Evolutionary conservation across 257 asterid species (phyloP).

Genomic region (Jacaranda copaia): DNA sequence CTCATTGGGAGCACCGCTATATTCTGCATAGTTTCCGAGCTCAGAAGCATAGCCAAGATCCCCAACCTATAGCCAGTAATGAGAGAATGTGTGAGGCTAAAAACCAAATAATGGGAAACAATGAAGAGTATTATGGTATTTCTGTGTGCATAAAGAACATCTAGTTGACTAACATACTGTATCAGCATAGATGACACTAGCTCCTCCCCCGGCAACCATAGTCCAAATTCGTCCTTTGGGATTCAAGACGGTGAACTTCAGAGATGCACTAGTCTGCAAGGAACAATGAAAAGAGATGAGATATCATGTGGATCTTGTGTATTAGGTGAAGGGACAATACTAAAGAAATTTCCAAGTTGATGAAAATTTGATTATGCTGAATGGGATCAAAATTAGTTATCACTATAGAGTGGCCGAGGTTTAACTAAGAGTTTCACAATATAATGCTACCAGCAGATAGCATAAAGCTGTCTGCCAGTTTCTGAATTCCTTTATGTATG

Average conservation of each 20-base stretch:
- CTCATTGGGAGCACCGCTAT: conserved; percentile 97
- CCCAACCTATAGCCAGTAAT: conserved; percentile 63
- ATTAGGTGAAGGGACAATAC: neutral
- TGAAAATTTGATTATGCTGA: no score
- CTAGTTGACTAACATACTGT: conserved; percentile 59
- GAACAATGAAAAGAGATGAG: conserved; percentile 11
- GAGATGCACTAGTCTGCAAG: conserved; percentile 94
- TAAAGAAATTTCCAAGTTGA: no score
- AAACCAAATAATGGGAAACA: neutral
- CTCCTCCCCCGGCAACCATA: conserved; percentile 99
- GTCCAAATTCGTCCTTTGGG: conserved; percentile 98
- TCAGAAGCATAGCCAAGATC: conserved; percentile 96
- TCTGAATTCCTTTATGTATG: no score
- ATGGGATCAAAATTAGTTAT: no score
- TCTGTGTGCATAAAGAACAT: conserved; percentile 14
- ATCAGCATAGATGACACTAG: conserved; percentile 95
- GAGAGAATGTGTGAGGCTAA: neutral
- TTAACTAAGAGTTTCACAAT: no score
- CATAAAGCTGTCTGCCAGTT: no score
- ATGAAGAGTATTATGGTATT: neutral
- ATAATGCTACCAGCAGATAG: no score
- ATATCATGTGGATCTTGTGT: neutral
- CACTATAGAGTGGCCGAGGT: no score
- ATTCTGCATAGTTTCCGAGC: conserved; percentile 96
- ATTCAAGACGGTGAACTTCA: conserved; percentile 94